Conservation (phyloP, 441 rosid genomes). For the Erodium chrysanthum region DNA sequence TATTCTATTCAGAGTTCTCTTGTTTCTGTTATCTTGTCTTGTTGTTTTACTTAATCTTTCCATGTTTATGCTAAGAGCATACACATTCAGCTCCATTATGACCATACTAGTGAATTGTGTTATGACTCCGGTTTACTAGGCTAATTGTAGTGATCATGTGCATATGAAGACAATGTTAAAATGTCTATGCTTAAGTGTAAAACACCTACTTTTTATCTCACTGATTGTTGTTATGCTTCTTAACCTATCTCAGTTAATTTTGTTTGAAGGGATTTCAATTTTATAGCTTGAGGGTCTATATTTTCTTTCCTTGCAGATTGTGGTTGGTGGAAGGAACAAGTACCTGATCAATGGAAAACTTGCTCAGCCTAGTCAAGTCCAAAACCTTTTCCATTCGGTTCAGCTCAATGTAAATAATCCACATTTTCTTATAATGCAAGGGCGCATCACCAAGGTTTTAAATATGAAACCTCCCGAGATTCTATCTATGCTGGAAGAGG, state of each 20-base stretch:
- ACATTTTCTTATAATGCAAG: constrained; percentile 98
- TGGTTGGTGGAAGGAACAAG: constrained; percentile 94
- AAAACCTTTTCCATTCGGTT: constrained; percentile 92
- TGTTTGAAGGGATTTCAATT: background rate
- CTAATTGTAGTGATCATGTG: background rate
- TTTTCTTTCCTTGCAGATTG: constrained; percentile 47
- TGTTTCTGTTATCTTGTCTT: background rate
- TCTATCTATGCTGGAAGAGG: constrained; percentile 99
- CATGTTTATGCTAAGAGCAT: background rate
- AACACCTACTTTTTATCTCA: constrained; percentile 1
- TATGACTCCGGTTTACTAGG: background rate
- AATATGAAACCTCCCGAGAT: constrained; percentile 99
- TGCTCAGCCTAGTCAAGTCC: constrained; percentile 95
- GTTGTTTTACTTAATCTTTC: background rate
- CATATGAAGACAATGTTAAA: background rate
- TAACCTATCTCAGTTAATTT: background rate
- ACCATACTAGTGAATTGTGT: background rate
- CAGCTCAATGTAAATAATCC: constrained; percentile 97
- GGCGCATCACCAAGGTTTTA: constrained; percentile 89
- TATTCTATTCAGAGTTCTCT: background rate
- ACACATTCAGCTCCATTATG: background rate
- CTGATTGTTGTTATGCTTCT: background rate
- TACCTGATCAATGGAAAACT: constrained; percentile 92
- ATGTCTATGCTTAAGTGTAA: background rate
- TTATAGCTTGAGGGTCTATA: constrained; percentile 7